Evolutionary conservation across 169 alveolate species (phyloP).

Genomic region (Plasmodium coatneyi): DNA sequence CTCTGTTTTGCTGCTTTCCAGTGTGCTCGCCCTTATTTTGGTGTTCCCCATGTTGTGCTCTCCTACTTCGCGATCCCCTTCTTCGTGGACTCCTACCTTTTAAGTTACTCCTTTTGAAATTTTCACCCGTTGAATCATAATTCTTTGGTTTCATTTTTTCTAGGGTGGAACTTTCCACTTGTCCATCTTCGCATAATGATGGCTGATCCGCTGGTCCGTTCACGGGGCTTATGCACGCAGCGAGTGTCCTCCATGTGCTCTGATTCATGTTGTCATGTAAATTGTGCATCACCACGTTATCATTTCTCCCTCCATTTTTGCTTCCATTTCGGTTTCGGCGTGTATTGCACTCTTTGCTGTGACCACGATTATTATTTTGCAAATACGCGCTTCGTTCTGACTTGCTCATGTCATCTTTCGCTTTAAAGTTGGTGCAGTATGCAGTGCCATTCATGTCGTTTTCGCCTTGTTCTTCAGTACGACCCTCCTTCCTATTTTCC

Average conservation of each 20-base stretch:
- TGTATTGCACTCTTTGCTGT: neutral
- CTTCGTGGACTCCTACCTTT: neutral
- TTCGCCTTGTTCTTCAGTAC: neutral
- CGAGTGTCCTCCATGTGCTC: constrained; percentile 4
- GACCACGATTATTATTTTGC: constrained; percentile 4
- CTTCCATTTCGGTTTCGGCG: constrained; percentile 1
- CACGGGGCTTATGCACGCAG: constrained; percentile 10
- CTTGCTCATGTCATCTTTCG: neutral
- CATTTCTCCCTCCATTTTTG: constrained; percentile 9
- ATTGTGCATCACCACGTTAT: neutral
- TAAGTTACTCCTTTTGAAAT: neutral
- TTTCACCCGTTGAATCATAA: neutral
- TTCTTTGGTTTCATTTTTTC: neutral
- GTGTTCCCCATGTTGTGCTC: neutral
- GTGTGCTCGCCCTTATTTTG: neutral
- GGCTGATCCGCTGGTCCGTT: neutral
- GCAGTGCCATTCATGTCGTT: constrained; percentile 4
- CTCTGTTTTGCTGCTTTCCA: neutral
- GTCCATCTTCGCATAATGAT: neutral
- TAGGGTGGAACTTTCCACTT: neutral
- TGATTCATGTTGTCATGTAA: neutral
- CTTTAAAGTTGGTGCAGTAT: neutral
- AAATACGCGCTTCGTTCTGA: neutral
- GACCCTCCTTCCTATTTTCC: constrained; percentile 14
- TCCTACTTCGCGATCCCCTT: neutral